Evolutionary conservation across 495 filamentous ascomycete genomes (phyloP).

Genomic region (Pyrenula massariospora): DNA sequence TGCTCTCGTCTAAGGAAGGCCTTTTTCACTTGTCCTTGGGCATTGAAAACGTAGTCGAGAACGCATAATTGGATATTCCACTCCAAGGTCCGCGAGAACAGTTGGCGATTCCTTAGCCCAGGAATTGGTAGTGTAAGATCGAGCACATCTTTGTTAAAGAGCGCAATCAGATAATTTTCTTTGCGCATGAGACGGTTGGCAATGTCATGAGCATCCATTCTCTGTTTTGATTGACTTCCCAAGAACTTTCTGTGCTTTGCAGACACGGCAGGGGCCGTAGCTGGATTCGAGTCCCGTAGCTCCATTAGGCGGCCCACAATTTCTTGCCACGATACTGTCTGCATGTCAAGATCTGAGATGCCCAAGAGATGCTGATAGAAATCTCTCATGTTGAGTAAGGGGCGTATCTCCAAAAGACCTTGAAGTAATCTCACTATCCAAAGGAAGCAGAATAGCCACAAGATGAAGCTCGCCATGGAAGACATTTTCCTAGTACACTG

Average conservation of each 20-base stretch:
- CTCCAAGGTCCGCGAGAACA: slow-evolving; percentile 72
- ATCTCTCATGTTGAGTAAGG: slow-evolving; percentile 68
- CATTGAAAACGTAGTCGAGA: slow-evolving; percentile 88
- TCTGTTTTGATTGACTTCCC: slow-evolving; percentile 81
- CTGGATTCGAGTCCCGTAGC: slow-evolving; percentile 74
- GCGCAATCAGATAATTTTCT: slow-evolving; percentile 91
- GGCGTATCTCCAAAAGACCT: slow-evolving; percentile 61
- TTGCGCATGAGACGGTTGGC: slow-evolving; percentile 93
- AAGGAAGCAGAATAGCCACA: slow-evolving; percentile 84
- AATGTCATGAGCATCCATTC: slow-evolving; percentile 93
- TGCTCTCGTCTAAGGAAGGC: slow-evolving; percentile 74
- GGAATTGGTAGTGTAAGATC: slow-evolving; percentile 79
- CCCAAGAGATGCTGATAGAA: slow-evolving; percentile 81
- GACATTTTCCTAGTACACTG: slow-evolving; percentile 86
- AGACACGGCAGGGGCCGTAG: slow-evolving; percentile 59
- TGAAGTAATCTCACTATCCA: slow-evolving; percentile 72
- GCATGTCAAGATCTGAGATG: slow-evolving; percentile 84
- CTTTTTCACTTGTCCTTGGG: slow-evolving; percentile 69
- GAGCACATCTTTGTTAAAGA: slow-evolving; percentile 92
- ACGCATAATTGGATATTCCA: slow-evolving; percentile 85
- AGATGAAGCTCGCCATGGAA: slow-evolving; percentile 56
- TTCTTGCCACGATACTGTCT: slow-evolving; percentile 93
- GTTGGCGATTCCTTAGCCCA: slow-evolving; percentile 62
- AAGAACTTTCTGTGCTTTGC: slow-evolving; percentile 53
- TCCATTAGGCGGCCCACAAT: slow-evolving; percentile 82